Conservation (phyloP, 1,284 basidiomycete genomes). For the Xerocomus nothofagi region DNA sequence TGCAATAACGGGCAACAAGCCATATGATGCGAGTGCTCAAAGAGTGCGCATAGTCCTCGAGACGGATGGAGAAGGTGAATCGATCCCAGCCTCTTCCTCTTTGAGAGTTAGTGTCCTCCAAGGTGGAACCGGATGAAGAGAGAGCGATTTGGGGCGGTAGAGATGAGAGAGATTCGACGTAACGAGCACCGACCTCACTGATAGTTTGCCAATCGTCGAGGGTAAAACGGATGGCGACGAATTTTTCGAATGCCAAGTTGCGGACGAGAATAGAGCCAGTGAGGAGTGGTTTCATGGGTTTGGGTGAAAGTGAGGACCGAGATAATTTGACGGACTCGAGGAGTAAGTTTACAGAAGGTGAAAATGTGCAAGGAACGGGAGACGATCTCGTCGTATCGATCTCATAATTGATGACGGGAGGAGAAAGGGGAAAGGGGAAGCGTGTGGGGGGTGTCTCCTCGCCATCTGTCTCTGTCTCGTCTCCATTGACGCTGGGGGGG, state of each 20-base stretch:
- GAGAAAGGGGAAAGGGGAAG: conserved; percentile 46
- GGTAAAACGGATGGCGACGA: conserved; percentile 86
- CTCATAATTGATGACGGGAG: conserved; percentile 53
- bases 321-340: conserved; percentile 50
- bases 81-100: conserved; percentile 49
- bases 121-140: conserved; percentile 24
- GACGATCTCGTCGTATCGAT: conserved; percentile 45
- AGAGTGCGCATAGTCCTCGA: conserved; percentile 72
- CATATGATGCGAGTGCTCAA: conserved; percentile 66
- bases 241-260: conserved; percentile 87
- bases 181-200: conserved; percentile 76
- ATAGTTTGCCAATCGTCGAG: conserved; percentile 94
- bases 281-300: conserved; percentile 37
- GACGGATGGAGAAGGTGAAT: conserved; percentile 62
- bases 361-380: conserved; percentile 42
- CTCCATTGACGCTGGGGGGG: conserved; percentile 49
- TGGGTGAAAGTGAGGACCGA: conserved; percentile 38
- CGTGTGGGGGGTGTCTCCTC: conserved; percentile 38
- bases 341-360: conserved; percentile 40
- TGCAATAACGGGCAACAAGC: conserved; percentile 62
- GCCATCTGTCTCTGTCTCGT: conserved; percentile 78
- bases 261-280: conserved; percentile 78
- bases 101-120: conserved; percentile 26
- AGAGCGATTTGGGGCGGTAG: conserved; percentile 42
- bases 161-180: conserved; percentile 54